These are phyloP conservation scores for Plasmodium malariae DNA, from an alignment of 169 alveolate genomes.

Conservation along the genomic window DNA sequence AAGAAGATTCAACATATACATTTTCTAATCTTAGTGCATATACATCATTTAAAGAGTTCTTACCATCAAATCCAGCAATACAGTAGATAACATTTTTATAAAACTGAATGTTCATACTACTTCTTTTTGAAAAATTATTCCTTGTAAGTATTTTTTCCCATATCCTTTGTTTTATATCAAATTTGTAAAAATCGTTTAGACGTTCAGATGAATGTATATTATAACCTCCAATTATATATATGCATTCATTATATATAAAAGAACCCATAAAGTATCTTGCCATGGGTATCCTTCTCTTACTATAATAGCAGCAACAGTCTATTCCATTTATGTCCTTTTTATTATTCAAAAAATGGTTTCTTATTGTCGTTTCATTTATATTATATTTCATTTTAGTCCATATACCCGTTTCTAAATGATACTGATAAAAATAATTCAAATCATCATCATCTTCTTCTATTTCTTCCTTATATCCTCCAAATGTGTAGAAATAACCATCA, in stretches of 20 bases:
- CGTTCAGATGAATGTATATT: neutral
- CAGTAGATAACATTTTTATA: conserved; percentile 51
- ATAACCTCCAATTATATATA: conserved; percentile 59
- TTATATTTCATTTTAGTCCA: conserved; percentile 56
- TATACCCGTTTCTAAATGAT: conserved; percentile 35
- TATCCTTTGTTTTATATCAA: conserved; percentile 27
- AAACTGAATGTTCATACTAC: conserved; percentile 28
- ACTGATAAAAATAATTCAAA: conserved; percentile 27
- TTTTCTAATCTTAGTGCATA: conserved; percentile 42
- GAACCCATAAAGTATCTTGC: conserved; percentile 40
- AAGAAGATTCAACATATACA: conserved; percentile 29
- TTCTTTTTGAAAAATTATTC: conserved; percentile 25
- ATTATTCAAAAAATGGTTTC: neutral
- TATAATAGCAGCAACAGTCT: neutral
- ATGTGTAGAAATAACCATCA: conserved; percentile 41
- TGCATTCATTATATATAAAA: conserved; percentile 15
- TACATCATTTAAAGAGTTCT: conserved; percentile 25
- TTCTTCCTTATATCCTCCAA: conserved; percentile 59
- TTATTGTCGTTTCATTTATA: neutral
- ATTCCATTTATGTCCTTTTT: neutral
- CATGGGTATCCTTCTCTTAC: neutral
- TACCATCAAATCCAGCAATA: conserved; percentile 42
- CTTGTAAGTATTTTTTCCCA: conserved; percentile 21
- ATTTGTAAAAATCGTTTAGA: conserved; percentile 38
- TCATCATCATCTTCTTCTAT: no score